A percentile compares a stretch with the other conserved stretches of the same genome.
These are phyloP conservation scores for Thamnidium elegans DNA, from an alignment of 192 early-diverging fungal genomes.

Conservation along the genomic window DNA sequence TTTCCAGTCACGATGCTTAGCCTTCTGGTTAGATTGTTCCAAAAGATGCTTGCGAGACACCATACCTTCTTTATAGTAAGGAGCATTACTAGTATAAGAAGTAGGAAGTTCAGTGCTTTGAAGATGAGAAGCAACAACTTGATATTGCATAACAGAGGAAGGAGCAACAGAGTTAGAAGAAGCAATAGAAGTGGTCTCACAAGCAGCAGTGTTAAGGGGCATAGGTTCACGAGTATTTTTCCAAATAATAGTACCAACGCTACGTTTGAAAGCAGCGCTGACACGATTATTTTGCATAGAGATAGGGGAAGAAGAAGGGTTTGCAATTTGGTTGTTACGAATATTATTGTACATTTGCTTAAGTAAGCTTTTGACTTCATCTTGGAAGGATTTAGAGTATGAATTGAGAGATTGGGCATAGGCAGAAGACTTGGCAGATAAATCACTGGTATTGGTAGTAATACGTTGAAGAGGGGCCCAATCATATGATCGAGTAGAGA, in stretches of 20 bases:
- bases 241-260: too few relatives aligned
- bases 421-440: neutral
- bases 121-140: too few relatives aligned
- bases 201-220: too few relatives aligned
- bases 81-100: constrained; percentile 22
- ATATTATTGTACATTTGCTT: constrained; percentile 37
- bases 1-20: constrained; percentile 79
- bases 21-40: constrained; percentile 74
- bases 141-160: too few relatives aligned
- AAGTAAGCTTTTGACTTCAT: constrained; percentile 16
- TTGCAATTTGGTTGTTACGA: constrained; percentile 26
- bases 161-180: neutral
- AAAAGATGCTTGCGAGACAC: constrained; percentile 85
- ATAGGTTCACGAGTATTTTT: too few relatives aligned
- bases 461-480: constrained; percentile 16
- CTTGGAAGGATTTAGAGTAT: constrained; percentile 8
- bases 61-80: constrained; percentile 68
- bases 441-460: constrained; percentile 13
- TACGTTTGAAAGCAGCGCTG: constrained; percentile 16
- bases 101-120: neutral
- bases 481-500: constrained; percentile 9
- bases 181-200: neutral
- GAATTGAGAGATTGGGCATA: constrained; percentile 11
- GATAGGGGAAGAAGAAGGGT: constrained; percentile 13
- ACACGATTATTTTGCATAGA: constrained; percentile 3